Evolutionary conservation across 2,329 filamentous ascomycete genomes (phyloP).

Genomic region (Cordyceps pruinosa): DNA sequence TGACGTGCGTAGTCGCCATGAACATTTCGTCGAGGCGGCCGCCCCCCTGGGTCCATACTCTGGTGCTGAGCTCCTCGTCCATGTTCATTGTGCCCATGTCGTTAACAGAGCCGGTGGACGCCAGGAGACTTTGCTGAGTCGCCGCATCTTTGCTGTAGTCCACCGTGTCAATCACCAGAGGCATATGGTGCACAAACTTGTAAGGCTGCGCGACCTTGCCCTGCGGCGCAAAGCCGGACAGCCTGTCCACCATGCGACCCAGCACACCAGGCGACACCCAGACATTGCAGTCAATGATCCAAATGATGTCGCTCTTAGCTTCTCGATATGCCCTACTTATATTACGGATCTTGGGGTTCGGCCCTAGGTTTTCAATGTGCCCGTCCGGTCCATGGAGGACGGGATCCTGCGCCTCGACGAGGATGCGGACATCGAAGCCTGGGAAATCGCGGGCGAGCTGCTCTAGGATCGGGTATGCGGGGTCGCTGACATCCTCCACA

Average conservation of each 20-base stretch:
- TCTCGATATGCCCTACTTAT: constrained; percentile 90
- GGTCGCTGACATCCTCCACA: constrained; percentile 65
- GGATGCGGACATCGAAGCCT: constrained; percentile 60
- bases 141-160: constrained; percentile 19
- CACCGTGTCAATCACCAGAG: constrained; percentile 72
- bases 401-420: constrained; percentile 78
- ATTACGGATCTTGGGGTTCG: constrained; percentile 98
- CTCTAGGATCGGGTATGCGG: constrained; percentile 67
- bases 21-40: constrained; percentile 91
- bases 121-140: constrained; percentile 26
- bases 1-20: constrained; percentile 86
- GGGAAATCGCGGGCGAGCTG: constrained; percentile 69
- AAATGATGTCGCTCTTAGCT: constrained; percentile 79
- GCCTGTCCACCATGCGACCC: constrained; percentile 81
- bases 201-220: constrained; percentile 51
- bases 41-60: constrained; percentile 48
- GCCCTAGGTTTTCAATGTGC: constrained; percentile 59
- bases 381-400: constrained; percentile 50
- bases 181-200: constrained; percentile 94
- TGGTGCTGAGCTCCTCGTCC: constrained; percentile 19
- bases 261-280: constrained; percentile 78
- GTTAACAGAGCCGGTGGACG: constrained; percentile 26
- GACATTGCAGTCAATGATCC: constrained; percentile 94
- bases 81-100: constrained; percentile 10
- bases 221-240: constrained; percentile 58